Conservation (phyloP, 495 filamentous ascomycete genomes). For the Xylona heveae region DNA sequence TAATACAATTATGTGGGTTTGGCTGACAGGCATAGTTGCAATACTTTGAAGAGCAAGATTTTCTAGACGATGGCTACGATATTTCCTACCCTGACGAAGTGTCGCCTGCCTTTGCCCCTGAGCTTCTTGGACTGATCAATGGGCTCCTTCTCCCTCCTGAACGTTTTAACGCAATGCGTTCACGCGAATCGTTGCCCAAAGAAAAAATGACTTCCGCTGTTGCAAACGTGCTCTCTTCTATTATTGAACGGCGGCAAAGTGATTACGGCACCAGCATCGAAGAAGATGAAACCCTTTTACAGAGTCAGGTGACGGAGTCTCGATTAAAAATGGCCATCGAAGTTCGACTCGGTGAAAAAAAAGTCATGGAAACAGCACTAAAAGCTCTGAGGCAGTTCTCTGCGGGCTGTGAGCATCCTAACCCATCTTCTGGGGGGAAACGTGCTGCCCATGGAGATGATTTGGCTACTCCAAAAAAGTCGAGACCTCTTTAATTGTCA, state of each 20-base stretch:
- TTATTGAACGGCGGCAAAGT: conserved; percentile 14
- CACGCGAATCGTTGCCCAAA: conserved; percentile 15
- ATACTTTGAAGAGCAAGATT: conserved; percentile 25
- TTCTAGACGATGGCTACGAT: conserved; percentile 34
- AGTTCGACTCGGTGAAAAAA: conserved; percentile 66
- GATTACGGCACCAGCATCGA: conserved; percentile 42
- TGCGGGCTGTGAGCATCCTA: too few species aligned
- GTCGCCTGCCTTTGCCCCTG: conserved; percentile 20
- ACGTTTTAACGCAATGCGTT: conserved; percentile 15
- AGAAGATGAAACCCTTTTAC: conserved; percentile 36
- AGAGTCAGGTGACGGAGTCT: conserved; percentile 10
- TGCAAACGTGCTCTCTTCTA: conserved; percentile 12
- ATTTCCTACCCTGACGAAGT: conserved; percentile 20
- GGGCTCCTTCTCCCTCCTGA: conserved; percentile 22
- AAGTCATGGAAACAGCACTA: conserved; percentile 31
- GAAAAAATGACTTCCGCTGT: conserved; percentile 22
- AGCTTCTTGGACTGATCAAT: conserved; percentile 27
- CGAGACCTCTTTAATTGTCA: too few species aligned
- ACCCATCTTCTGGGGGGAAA: too few species aligned
- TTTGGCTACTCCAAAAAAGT: too few species aligned
- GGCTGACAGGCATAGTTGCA: conserved; percentile 13
- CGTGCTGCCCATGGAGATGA: too few species aligned
- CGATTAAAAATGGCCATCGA: conserved; percentile 46
- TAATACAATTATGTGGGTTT: conserved; percentile 3
- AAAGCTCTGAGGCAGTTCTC: not conserved